phyloP scores from a whole-genome alignment of 768 basidiomycete genomes.

The Psilocybe subaeruginosa region DNA sequence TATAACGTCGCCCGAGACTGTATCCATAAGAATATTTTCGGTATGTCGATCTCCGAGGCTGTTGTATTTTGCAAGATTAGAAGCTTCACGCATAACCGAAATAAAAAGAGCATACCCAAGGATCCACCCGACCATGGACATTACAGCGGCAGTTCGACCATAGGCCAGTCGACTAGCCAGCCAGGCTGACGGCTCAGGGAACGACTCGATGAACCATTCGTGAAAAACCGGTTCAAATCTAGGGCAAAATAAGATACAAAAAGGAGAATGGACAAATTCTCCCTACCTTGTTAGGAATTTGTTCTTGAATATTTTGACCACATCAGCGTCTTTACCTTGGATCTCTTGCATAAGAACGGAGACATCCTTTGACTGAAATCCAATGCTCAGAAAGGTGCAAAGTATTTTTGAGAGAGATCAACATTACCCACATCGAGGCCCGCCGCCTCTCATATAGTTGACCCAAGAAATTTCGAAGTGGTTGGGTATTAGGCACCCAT shows the following conservation, averaged over 20 bases:
- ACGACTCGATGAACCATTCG: conserved; percentile 96
- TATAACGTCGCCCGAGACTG: conserved; percentile 84
- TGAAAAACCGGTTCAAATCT: conserved; percentile 90
- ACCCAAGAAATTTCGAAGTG: conserved; percentile 74
- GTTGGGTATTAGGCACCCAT: conserved; percentile 95
- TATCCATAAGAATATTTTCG: conserved; percentile 95
- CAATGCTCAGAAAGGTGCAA: not conserved
- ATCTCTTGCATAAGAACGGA: conserved; percentile 2
- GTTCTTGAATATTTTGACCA: conserved; percentile 43
- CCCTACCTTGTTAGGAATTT: conserved; percentile 64
- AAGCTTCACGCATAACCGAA: not conserved
- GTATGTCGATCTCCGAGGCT: conserved; percentile 98
- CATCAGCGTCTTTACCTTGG: conserved; percentile 7
- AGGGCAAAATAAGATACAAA: not conserved
- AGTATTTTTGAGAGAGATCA: not conserved
- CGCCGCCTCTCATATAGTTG: conserved; percentile 62
- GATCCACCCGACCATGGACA: conserved; percentile 98
- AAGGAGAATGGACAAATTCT: not conserved
- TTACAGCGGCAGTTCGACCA: conserved; percentile 90
- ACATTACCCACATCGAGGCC: conserved; percentile 44
- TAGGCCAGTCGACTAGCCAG: conserved; percentile 86
- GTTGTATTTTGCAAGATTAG: not conserved
- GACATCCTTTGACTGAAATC: conserved; percentile 33
- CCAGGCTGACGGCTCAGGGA: conserved; percentile 97
- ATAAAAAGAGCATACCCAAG: conserved; percentile 65